These are phyloP conservation scores for Trichoderma sp. DNA, from an alignment of 2,329 filamentous ascomycete genomes.

Conservation along the genomic window DNA sequence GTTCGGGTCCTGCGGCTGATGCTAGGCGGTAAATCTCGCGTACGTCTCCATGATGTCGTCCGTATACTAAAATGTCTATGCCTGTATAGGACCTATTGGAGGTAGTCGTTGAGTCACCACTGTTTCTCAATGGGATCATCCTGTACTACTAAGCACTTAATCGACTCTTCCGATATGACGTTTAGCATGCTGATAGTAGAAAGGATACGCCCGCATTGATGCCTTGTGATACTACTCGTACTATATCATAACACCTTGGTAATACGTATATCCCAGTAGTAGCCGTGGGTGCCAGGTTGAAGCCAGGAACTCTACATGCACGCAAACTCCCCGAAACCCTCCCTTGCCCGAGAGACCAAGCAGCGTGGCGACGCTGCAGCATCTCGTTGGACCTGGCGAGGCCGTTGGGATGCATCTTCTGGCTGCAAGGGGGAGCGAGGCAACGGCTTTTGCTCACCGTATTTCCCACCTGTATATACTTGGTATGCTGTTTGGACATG, in stretches of 20 bases:
- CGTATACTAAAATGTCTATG: not conserved
- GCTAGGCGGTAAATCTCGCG: not conserved
- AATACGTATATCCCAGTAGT: not conserved
- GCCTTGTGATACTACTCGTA: not conserved
- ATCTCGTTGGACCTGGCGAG: not conserved
- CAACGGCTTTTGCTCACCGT: not conserved
- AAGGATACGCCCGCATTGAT: not conserved
- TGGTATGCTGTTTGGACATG: not conserved
- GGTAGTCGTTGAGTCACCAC: not conserved
- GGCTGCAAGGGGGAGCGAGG: not conserved
- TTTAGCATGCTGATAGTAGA: not conserved
- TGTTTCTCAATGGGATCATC: not conserved
- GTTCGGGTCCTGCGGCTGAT: not conserved
- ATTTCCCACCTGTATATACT: not conserved
- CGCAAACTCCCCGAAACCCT: not conserved
- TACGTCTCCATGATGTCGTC: not conserved
- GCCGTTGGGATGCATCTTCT: not conserved
- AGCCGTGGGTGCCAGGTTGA: not conserved
- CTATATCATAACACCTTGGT: not conserved
- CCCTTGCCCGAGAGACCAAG: not conserved
- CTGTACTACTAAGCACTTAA: not conserved
- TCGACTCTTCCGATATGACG: not conserved
- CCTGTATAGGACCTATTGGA: not conserved
- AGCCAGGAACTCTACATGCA: not conserved
- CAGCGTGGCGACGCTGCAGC: not conserved